Evolutionary conservation across 352 stramenopile genomes (phyloP).

Genomic region (Phytophthora pinifolia): DNA sequence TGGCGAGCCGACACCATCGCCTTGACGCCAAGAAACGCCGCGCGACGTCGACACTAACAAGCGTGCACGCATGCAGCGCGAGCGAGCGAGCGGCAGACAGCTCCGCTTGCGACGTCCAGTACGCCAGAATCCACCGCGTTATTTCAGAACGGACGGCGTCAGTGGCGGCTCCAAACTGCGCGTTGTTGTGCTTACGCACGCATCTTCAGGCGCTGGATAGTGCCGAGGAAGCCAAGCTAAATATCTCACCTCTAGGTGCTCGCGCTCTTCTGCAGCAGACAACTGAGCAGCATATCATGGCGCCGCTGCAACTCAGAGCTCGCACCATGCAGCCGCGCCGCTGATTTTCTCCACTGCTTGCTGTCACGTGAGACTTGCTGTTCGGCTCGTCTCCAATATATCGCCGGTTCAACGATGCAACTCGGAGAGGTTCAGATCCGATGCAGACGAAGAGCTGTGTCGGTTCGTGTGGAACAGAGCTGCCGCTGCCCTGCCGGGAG

Average conservation of each 20-base stretch:
- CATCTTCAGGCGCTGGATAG: conserved; percentile 7
- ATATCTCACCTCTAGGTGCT: conserved; percentile 17
- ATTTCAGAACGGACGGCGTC: conserved; percentile 12
- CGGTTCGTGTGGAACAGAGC: conserved; percentile 25
- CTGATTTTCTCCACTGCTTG: conserved; percentile 9
- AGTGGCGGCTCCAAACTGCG: not conserved
- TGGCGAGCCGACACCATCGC: conserved; percentile 15
- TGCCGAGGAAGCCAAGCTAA: conserved; percentile 4
- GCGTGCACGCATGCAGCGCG: not conserved
- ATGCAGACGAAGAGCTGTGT: conserved; percentile 1
- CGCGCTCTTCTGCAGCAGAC: conserved; percentile 3
- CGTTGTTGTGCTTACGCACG: no score
- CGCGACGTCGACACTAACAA: not conserved
- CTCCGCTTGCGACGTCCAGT: not conserved
- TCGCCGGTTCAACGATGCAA: no score
- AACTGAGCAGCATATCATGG: conserved; percentile 9
- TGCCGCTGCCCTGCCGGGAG: no score
- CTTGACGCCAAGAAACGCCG: conserved; percentile 7
- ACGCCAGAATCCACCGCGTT: conserved; percentile 25
- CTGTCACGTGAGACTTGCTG: not conserved
- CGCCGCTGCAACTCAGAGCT: not conserved
- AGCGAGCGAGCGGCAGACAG: not conserved
- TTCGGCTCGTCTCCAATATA: not conserved
- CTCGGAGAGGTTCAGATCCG: no score
- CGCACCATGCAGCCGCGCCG: not conserved